phyloP scores from a whole-genome alignment of 2,329 filamentous ascomycete species.

The Colletotrichum tropicale region DNA sequence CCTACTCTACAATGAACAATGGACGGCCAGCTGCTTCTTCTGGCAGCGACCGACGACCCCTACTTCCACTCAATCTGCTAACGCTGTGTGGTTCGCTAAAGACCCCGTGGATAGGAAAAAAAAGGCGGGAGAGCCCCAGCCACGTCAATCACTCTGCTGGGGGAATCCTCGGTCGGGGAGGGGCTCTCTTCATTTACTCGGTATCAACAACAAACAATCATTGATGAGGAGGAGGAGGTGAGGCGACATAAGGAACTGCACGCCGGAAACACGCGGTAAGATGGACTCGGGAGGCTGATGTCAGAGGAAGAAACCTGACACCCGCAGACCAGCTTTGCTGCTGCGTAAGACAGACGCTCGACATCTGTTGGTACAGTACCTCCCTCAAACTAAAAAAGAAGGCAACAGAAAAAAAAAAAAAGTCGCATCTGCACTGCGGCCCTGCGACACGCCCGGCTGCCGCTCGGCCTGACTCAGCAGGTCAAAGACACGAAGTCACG shows the following conservation, averaged over 20 bases:
- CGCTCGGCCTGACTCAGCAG: constrained; percentile 19
- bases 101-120: not conserved
- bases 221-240: not conserved
- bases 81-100: not conserved
- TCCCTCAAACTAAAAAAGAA: not conserved
- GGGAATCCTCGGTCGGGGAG: not conserved
- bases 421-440: not conserved
- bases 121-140: not conserved
- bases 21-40: not conserved
- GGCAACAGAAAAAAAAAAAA: not conserved
- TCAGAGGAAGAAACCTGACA: not conserved
- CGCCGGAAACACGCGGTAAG: not conserved
- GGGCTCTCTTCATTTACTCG: not conserved
- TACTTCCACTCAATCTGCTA: not conserved
- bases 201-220: not conserved
- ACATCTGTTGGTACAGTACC: not conserved
- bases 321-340: not conserved
- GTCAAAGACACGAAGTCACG: constrained; percentile 20
- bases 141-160: not conserved
- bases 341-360: not conserved
- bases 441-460: constrained; percentile 4
- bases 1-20: not conserved
- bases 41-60: not conserved
- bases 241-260: not conserved
- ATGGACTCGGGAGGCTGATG: not conserved